Conservation (phyloP, 2,329 filamentous ascomycete genomes). For the Endocalyx cinctus region DNA sequence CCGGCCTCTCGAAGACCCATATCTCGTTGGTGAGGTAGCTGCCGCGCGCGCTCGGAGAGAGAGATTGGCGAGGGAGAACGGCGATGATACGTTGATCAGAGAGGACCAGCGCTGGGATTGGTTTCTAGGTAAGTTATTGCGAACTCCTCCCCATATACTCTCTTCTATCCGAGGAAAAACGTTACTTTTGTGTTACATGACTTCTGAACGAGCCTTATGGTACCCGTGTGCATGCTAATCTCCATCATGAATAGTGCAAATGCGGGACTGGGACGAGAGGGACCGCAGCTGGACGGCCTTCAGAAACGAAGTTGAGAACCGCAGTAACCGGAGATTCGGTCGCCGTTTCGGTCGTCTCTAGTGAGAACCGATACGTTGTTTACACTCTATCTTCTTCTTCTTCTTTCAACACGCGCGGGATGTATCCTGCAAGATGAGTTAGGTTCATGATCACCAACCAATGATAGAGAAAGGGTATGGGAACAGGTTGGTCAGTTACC, state of each 20-base stretch:
- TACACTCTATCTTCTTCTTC: too few species aligned
- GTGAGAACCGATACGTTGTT: too few species aligned
- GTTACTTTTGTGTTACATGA: too few species aligned
- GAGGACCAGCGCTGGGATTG: constrained; percentile 60
- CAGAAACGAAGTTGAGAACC: constrained; percentile 33
- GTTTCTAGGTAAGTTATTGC: constrained; percentile 53
- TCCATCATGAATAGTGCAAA: constrained; percentile 37
- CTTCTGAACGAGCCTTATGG: too few species aligned
- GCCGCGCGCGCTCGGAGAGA: constrained; percentile 53
- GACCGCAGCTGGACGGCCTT: constrained; percentile 43
- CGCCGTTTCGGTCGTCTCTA: constrained; percentile 36
- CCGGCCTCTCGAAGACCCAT: constrained; percentile 60
- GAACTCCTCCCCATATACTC: too few species aligned
- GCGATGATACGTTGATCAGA: constrained; percentile 48
- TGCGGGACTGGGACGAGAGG: constrained; percentile 47
- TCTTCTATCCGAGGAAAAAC: constrained; percentile 2
- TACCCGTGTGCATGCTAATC: too few species aligned
- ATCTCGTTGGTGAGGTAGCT: constrained; percentile 62
- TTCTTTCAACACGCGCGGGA: too few species aligned
- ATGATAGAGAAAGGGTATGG: too few species aligned
- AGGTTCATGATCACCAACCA: too few species aligned
- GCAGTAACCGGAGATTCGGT: constrained; percentile 33
- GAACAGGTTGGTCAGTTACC: too few species aligned
- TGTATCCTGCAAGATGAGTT: too few species aligned
- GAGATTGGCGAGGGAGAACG: constrained; percentile 51